phyloP scores from a whole-genome alignment of 2,329 filamentous ascomycete species.

The Colletotrichum sp. region DNA sequence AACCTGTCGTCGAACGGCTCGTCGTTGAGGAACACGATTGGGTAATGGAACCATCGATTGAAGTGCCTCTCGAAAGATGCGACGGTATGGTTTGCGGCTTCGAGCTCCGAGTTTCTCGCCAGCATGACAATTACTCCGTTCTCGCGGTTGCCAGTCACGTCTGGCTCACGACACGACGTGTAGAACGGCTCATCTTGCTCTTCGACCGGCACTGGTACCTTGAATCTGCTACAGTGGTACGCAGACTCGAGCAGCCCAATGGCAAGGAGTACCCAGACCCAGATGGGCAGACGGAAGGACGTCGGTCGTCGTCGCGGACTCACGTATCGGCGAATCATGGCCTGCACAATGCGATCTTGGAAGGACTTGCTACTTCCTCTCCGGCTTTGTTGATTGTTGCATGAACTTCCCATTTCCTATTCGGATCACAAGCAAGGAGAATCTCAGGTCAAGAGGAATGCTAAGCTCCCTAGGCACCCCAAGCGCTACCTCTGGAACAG shows the following conservation, averaged over 20 bases:
- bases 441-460: neutral
- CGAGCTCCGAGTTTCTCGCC: conserved; percentile 48
- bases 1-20: conserved; percentile 45
- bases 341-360: neutral
- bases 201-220: neutral
- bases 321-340: conserved; percentile 14
- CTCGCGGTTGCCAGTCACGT: conserved; percentile 33
- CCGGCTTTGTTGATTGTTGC: neutral
- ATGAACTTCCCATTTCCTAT: neutral
- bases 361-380: neutral
- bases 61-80: conserved; percentile 46
- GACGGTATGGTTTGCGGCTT: conserved; percentile 43
- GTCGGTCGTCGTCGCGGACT: neutral
- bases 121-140: conserved; percentile 52
- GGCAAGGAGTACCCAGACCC: conserved; percentile 8
- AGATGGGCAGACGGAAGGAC: neutral
- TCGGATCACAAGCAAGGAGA: neutral
- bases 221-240: neutral
- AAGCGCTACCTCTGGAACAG: neutral
- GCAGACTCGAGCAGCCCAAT: neutral
- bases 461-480: neutral
- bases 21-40: conserved; percentile 52
- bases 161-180: conserved; percentile 6
- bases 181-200: conserved; percentile 14
- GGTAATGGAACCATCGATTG: conserved; percentile 53